phyloP scores from a whole-genome alignment of 208 protist genomes.

The Leishmania tarentolae region DNA sequence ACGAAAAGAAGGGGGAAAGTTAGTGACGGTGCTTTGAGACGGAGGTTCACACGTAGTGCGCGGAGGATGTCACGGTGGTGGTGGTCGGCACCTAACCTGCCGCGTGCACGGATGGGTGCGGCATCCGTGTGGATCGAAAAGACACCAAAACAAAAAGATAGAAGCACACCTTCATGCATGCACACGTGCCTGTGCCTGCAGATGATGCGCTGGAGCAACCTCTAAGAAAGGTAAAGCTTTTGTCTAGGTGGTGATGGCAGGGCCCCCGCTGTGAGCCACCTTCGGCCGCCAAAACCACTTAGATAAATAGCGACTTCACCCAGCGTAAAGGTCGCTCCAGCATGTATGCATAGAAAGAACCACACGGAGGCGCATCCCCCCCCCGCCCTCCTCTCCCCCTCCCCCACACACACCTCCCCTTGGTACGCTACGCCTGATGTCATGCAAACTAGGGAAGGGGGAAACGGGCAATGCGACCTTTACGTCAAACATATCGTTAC shows the following conservation, averaged over 20 bases:
- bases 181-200: background rate
- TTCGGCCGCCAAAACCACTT: background rate
- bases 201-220: background rate
- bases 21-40: background rate
- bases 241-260: background rate
- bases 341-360: background rate
- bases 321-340: background rate
- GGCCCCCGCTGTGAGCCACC: background rate
- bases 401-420: slow-evolving; percentile 1
- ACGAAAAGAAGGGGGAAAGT: background rate
- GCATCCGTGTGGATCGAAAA: background rate
- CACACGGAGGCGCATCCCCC: background rate
- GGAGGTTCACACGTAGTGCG: background rate
- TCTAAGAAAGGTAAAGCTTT: background rate
- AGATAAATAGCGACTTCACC: background rate
- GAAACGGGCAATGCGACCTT: too few species aligned
- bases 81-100: background rate
- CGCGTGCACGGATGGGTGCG: background rate
- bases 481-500: background rate
- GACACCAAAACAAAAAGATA: background rate
- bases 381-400: too few species aligned
- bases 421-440: background rate
- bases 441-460: background rate
- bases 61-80: background rate
- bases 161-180: background rate